Conservation (phyloP, 768 basidiomycete genomes). For the Suillus lakei region DNA sequence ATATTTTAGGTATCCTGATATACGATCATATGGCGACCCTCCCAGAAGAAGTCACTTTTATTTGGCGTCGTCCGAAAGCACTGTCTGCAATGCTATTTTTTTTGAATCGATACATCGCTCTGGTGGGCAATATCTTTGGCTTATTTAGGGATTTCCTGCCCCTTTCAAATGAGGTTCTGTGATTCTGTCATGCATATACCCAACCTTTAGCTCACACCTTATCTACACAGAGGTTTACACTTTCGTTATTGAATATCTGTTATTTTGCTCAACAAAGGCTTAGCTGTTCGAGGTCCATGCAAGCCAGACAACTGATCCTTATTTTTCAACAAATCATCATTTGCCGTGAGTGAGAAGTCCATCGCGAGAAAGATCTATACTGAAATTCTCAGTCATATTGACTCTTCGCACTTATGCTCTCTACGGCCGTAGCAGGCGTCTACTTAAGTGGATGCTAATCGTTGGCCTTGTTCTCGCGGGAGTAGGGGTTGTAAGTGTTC, state of each 20-base stretch:
- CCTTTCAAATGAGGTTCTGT: slow-evolving; percentile 7
- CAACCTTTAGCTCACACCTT: neutral
- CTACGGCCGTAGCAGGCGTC: slow-evolving; percentile 44
- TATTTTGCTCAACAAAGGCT: neutral
- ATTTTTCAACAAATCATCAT: slow-evolving; percentile 51
- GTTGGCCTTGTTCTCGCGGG: slow-evolving; percentile 35
- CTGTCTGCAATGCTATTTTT: slow-evolving; percentile 50
- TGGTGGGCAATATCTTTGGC: slow-evolving; percentile 43
- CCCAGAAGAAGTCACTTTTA: slow-evolving; percentile 42
- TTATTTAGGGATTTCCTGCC: slow-evolving; percentile 32
- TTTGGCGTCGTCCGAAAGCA: slow-evolving; percentile 50
- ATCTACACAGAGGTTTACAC: slow-evolving; percentile 8
- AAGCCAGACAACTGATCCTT: slow-evolving; percentile 46
- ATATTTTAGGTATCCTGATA: slow-evolving; percentile 29
- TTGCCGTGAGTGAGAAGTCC: slow-evolving; percentile 40
- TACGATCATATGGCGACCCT: slow-evolving; percentile 37
- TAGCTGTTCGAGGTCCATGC: slow-evolving; percentile 46
- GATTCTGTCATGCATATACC: neutral
- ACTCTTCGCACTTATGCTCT: slow-evolving; percentile 55
- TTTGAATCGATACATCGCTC: slow-evolving; percentile 52
- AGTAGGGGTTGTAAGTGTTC: slow-evolving; percentile 41
- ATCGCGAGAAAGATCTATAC: neutral
- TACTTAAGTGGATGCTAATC: slow-evolving; percentile 40
- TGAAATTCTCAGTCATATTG: slow-evolving; percentile 40
- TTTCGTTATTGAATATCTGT: neutral